Percentiles rank a stretch among this genome's conserved stretches.
Conservation (phyloP, 495 filamentous ascomycete species). For the Daldinia childiae region DNA sequence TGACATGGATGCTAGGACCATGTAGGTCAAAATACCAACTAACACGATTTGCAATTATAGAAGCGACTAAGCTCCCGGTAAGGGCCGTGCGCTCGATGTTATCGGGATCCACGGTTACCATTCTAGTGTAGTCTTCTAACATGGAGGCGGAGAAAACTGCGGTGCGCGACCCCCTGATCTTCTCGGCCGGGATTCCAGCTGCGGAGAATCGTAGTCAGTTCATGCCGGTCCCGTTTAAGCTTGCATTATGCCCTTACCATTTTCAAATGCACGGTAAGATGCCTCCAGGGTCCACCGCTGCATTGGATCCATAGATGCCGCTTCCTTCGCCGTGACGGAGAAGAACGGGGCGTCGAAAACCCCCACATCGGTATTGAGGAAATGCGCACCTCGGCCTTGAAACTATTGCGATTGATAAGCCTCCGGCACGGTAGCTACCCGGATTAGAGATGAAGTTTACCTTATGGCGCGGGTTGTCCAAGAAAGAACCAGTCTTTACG, state of each 20-base stretch:
- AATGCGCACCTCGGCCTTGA: slow-evolving; percentile 6
- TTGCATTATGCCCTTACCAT: slow-evolving; percentile 29
- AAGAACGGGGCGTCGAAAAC: slow-evolving; percentile 64
- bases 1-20: slow-evolving; percentile 38
- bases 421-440: neutral
- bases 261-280: slow-evolving; percentile 62
- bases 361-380: slow-evolving; percentile 50
- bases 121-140: slow-evolving; percentile 37
- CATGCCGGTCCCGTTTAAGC: neutral
- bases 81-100: neutral
- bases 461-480: slow-evolving; percentile 5
- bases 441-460: neutral
- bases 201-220: slow-evolving; percentile 2
- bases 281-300: slow-evolving; percentile 57
- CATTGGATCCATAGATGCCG: slow-evolving; percentile 48
- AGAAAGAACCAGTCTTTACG: slow-evolving; percentile 4
- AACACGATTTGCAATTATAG: slow-evolving; percentile 14
- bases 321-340: slow-evolving; percentile 62
- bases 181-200: slow-evolving; percentile 43
- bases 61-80: slow-evolving; percentile 4
- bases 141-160: slow-evolving; percentile 36
- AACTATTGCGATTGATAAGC: slow-evolving; percentile 8
- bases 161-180: slow-evolving; percentile 29
- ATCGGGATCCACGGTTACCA: slow-evolving; percentile 35
- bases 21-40: slow-evolving; percentile 32